Percentiles rank a stretch among this genome's conserved stretches.
Conservation (phyloP, 768 basidiomycete genomes). For the Strobilomyces confusus region DNA sequence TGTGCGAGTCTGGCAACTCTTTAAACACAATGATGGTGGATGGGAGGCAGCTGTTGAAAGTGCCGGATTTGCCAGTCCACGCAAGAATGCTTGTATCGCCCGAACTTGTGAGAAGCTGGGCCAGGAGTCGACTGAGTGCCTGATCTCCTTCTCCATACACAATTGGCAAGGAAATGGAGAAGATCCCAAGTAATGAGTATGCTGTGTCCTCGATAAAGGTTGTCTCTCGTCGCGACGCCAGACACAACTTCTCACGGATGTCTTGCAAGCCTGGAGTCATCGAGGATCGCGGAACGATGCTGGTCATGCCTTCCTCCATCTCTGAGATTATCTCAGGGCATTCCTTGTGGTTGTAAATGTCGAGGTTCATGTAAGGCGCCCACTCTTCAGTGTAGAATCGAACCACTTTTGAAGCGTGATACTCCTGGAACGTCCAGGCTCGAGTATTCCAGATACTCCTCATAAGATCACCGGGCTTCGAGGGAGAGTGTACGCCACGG, state of each 20-base stretch:
- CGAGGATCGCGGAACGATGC: not conserved
- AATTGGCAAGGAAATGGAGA: conserved; percentile 2
- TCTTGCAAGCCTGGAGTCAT: not conserved
- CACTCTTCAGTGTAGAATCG: conserved; percentile 1
- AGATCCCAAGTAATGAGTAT: conserved; percentile 12
- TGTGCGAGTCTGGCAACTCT: not conserved
- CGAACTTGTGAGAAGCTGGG: conserved; percentile 1
- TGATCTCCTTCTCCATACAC: conserved; percentile 12
- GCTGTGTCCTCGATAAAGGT: conserved; percentile 10
- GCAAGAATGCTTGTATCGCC: not conserved
- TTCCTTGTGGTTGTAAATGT: conserved; percentile 7
- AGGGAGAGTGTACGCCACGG: not conserved
- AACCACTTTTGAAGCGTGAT: too few species aligned
- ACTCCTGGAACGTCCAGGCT: not conserved
- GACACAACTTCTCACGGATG: conserved; percentile 4
- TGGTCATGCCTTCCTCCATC: conserved; percentile 8
- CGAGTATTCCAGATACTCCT: not conserved
- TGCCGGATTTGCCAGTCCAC: not conserved
- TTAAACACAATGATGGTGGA: not conserved
- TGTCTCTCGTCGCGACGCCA: conserved; percentile 8
- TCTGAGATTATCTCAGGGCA: conserved; percentile 1
- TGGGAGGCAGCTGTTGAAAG: not conserved
- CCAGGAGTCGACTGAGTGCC: conserved; percentile 8
- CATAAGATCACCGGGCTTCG: not conserved
- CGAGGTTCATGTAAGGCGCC: conserved; percentile 4